Evolutionary conservation across 2,329 filamentous ascomycete genomes (phyloP), one percentile per base, ranked within the genome.

Genomic region (Fusarium subtropicale): DNA sequence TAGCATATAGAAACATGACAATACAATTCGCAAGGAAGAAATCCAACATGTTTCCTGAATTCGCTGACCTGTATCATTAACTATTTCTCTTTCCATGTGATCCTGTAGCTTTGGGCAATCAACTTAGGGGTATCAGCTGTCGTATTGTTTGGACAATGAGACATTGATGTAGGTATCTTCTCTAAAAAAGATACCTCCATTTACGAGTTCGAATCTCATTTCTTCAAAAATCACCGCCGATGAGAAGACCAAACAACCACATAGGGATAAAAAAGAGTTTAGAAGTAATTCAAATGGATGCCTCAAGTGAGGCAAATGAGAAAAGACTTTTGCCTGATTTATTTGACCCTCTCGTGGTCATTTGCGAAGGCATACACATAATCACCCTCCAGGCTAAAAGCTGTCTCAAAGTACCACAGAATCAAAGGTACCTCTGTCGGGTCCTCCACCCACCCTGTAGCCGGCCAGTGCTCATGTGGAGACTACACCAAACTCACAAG

Each of bases 401-500:
- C 5, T 8, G 30, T 9, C 16, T 33, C 2, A 7, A 66, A 44
- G 64, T 67, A 63, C 52, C 42, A 30, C 12, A 4, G 20, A 7
- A 36, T 58, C 12, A 16, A 13, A 22, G 28, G 39, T 52, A 62
- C 54, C 3, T 39, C 22, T 7, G 3, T 8, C 5, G n/a, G 7
- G 31, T 44, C 36, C 30, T 26, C 28, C 30, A 24, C 16, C 24
- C 42, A 66, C 62, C 45, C 55, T 60, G 36, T 44, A 68, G 51
- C 57, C 34, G 65, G 46, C 55, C 48, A 44, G n/a, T 47, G 48
- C 39, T 48, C 22, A 60, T 33, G 56, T 69, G 68, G 61, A 52
- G 44, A 58, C 64, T 30, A 39, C 36, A 11, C 50, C 46, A 36
- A 68, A 63, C 33, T 36, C 66, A 64, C 54, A 33, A 69, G 56